Conservation (phyloP, 148 eudicot genomes). For the Camellia granthamiana region DNA sequence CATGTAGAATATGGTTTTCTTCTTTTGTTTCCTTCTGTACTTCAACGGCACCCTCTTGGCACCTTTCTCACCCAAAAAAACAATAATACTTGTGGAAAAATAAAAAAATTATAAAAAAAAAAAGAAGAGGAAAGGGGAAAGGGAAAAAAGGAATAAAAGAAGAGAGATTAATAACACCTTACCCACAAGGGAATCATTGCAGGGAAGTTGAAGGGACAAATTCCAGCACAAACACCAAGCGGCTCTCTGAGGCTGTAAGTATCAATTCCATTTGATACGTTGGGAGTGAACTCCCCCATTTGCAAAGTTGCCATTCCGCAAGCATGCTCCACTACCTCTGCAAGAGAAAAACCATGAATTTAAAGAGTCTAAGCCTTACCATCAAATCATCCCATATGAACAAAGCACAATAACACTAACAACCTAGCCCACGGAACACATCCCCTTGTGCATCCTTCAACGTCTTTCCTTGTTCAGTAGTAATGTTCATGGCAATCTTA, state of each 20-base stretch:
- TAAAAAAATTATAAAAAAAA: not conserved
- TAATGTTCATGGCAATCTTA: slow-evolving; percentile 83
- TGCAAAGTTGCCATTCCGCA: slow-evolving; percentile 98
- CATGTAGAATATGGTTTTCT: not conserved
- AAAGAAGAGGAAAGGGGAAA: too few species aligned
- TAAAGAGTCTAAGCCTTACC: slow-evolving; percentile 7
- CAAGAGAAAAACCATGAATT: slow-evolving; percentile 15
- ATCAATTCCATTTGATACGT: slow-evolving; percentile 83
- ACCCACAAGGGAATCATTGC: slow-evolving; percentile 99
- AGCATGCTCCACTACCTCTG: slow-evolving; percentile 99
- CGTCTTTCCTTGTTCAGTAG: slow-evolving; percentile 98
- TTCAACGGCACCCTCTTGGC: not conserved
- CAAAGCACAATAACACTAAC: slow-evolving; percentile 21
- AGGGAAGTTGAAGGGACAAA: slow-evolving; percentile 95
- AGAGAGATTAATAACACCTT: slow-evolving; percentile 18
- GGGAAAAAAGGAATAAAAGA: too few species aligned
- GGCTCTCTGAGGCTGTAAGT: slow-evolving; percentile 94
- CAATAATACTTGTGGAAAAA: not conserved
- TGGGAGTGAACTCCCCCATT: slow-evolving; percentile 90
- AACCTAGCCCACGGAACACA: slow-evolving; percentile 97
- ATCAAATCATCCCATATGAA: not conserved
- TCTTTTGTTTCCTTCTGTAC: not conserved
- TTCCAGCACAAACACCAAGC: slow-evolving; percentile 97
- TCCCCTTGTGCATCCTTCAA: slow-evolving; percentile 98
- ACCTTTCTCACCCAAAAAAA: not conserved